Conservation (phyloP, 495 filamentous ascomycete genomes). For the Penicilliopsis zonata region DNA sequence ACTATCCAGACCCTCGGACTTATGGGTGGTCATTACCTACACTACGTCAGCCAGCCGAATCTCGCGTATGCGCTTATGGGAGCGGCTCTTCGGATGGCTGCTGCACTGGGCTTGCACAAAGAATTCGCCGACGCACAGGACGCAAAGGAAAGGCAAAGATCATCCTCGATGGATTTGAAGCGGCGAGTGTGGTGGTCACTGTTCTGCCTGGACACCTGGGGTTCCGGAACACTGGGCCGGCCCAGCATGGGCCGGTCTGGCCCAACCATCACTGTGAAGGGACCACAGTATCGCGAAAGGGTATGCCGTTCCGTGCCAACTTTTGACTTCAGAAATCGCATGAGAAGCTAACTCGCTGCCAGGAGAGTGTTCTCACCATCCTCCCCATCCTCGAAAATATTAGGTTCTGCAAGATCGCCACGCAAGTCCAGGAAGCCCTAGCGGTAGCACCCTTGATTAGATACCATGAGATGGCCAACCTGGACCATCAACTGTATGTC, state of each 20-base stretch:
- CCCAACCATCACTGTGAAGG: constrained; percentile 57
- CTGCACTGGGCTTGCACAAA: constrained; percentile 62
- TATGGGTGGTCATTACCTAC: constrained; percentile 59
- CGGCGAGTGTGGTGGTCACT: constrained; percentile 71
- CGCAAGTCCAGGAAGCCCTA: constrained; percentile 63
- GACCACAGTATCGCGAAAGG: constrained; percentile 48
- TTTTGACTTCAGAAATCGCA: no score
- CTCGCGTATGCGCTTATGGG: constrained; percentile 41
- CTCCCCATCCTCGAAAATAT: constrained; percentile 66
- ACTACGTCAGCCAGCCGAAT: constrained; percentile 63
- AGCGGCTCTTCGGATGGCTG: constrained; percentile 54
- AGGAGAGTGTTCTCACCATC: constrained; percentile 42
- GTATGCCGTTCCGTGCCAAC: constrained; percentile 24
- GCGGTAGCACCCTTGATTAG: constrained; percentile 55
- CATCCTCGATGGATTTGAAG: constrained; percentile 41
- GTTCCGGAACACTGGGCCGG: constrained; percentile 61
- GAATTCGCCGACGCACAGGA: constrained; percentile 43
- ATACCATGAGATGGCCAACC: constrained; percentile 48
- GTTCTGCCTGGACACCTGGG: constrained; percentile 74
- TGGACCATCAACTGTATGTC: constrained; percentile 55
- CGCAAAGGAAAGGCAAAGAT: constrained; percentile 16
- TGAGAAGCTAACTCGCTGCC: constrained; percentile 30
- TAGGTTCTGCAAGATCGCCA: constrained; percentile 69
- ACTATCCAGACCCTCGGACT: constrained; percentile 53
- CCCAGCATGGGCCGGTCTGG: constrained; percentile 67